Evolutionary conservation across 2,329 filamentous ascomycete species (phyloP).

Genomic region (Daldinia eschscholtzii): DNA sequence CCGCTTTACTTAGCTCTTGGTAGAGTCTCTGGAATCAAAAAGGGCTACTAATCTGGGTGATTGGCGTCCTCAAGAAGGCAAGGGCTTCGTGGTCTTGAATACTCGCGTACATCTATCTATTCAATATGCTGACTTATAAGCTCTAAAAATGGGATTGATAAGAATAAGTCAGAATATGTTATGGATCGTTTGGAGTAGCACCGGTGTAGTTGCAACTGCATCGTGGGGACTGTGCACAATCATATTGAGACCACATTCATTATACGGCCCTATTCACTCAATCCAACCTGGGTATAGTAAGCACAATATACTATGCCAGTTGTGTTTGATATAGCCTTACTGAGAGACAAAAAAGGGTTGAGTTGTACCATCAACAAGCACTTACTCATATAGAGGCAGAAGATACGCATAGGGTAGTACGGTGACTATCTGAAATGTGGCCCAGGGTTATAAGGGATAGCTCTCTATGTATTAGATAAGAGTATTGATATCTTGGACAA

Average conservation of each 20-base stretch:
- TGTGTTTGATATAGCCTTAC: background rate
- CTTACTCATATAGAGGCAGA: background rate
- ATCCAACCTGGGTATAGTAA: background rate
- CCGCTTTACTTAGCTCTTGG: background rate
- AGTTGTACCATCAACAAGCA: background rate
- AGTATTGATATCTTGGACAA: background rate
- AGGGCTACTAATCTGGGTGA: background rate
- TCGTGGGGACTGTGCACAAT: background rate
- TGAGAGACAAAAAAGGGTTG: background rate
- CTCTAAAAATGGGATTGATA: background rate
- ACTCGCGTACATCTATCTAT: background rate
- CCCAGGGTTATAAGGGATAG: background rate
- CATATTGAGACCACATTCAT: background rate
- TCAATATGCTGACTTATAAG: background rate
- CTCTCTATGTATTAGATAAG: background rate
- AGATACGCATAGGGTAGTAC: background rate
- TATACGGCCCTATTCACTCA: background rate
- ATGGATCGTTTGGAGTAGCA: background rate
- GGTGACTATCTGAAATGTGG: background rate
- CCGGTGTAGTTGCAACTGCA: background rate
- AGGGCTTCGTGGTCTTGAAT: background rate
- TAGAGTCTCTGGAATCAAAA: background rate
- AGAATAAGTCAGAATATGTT: background rate
- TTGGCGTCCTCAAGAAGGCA: conserved; percentile 2
- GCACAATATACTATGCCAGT: background rate